Evolutionary conservation across 805 yeast species (phyloP), one percentile per base, ranked within the genome.

Genomic region (Wickerhamomyces subpelliculosus): DNA sequence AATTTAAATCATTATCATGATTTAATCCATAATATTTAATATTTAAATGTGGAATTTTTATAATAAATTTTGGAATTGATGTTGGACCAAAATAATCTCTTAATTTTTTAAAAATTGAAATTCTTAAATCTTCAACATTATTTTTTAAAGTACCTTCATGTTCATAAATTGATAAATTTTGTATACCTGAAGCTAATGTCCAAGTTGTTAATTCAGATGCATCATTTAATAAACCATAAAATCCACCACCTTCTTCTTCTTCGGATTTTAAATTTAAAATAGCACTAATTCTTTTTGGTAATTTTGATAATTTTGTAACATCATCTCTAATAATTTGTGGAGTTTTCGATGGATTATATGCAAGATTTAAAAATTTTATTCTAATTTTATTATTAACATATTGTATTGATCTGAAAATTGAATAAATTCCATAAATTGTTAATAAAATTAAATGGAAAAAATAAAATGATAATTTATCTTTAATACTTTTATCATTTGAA

Each of bases 271-370:
- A 71, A 48, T 75, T 79, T 40, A 93, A 62, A n/a, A 90, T 78
- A 17, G 84, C 78, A 8, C 94, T 82, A 18, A 93, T 52, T 35
- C 84, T 72, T 46, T 70, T 73, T 4, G 98, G 98, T 19, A 87
- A 71, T 59, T 93, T 93, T 31, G 70, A 55, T 39, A 90, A 64
- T 50, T 76, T 75, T 43, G 66, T 67, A 27, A 87, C 87, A 61
- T 90, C 97, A 44, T 81, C 80, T 47, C 94, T 77, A 46, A 90
- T 87, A 39, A 88, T 65, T 51, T 83, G 88, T 1, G 97, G 97
- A 4, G 94, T 76, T 52, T 75, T 78, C 23, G 82, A 71, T 3
- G 80, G 78, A 47, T 80, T 81, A 58, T 82, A 84, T 9, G 85
- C 76, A 35, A 78, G 52, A 36, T 75, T 78, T 38, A 78, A 64